phyloP scores from a whole-genome alignment of 1,139 yeast species.

The Ashbya aceris region DNA sequence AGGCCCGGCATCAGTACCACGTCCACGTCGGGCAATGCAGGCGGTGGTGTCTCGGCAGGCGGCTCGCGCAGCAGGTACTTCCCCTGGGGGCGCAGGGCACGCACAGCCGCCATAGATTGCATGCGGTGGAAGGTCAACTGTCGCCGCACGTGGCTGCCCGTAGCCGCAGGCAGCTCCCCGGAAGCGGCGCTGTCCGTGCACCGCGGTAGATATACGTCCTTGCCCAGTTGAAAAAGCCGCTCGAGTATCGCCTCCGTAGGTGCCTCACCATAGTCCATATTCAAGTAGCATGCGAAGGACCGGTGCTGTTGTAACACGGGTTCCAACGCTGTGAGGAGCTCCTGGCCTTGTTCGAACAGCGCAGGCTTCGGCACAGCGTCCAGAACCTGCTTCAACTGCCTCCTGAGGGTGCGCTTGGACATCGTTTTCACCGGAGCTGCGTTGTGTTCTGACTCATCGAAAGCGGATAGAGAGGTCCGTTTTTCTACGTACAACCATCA shows the following conservation, averaged over 20 bases:
- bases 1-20: conserved; percentile 77
- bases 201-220: conserved; percentile 23
- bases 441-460: too few relatives aligned
- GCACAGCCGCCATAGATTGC: conserved; percentile 35
- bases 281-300: conserved; percentile 24
- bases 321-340: conserved; percentile 1
- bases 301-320: conserved; percentile 1
- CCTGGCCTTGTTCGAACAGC: conserved; percentile 6
- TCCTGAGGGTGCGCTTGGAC: conserved; percentile 5
- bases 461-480: too few relatives aligned
- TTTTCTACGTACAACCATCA: too few relatives aligned
- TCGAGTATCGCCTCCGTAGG: conserved; percentile 19
- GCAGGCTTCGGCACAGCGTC: conserved; percentile 5
- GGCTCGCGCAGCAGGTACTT: conserved; percentile 67
- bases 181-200: conserved; percentile 23
- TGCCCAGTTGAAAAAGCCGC: conserved; percentile 13
- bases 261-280: conserved; percentile 27
- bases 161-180: conserved; percentile 6
- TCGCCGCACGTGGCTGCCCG: conserved; percentile 10
- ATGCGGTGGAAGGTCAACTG: conserved; percentile 54
- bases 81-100: conserved; percentile 53
- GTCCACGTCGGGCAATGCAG: conserved; percentile 37
- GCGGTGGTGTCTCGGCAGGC: conserved; percentile 20
- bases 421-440: not conserved
- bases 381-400: conserved; percentile 6